Base-by-base conservation (phyloP, 306 rosid species). In the Malus domestica region DNA sequence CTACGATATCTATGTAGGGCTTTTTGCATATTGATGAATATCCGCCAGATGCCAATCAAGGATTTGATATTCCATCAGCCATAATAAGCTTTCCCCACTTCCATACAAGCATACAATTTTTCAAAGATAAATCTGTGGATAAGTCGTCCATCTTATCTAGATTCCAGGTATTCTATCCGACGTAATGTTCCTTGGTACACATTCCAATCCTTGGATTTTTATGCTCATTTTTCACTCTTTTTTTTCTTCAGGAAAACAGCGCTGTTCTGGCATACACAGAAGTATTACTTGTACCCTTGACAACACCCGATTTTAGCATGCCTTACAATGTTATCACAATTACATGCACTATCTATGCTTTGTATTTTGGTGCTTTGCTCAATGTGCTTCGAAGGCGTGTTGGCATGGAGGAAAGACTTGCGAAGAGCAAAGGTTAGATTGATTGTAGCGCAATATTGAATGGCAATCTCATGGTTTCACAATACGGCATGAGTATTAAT, bases 221-320 rank as follows among this genome's bases (percentile, higher is more conserved):
- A 19, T 54, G 18, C 57, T 10, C 74, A 70, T 80, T 18, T 68
- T 64, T 23, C 62, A 74, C 71, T 69, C 22, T 25, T 25, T 25
- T 25, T 25, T 49, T 14, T 1, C 3, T 79, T 88, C 85, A 95
- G 97, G 93, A 85, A 79, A 81, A 79, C 67, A 87, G 86, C 35
- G 84, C 90, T 18, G 87, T 88, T 83, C 88, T 86, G 73, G 89
- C 90, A 4, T 95, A 95, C 81, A 89, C 97, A 14, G 97, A 95
- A 90, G 96, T 88, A 62, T 81, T 92, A 72, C 97, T 92, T 3
- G 96, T 95, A 76, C 97, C 99, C 44, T 79, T 95, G 85, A 92
- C 99, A 38, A 92, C 97, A 71, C 99, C 97, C 3, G 97, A 95
- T 87, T 95, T 92, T 84, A 95, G 99, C 76, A 92, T 95, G 99